Evolutionary conservation across 1,284 basidiomycete species (phyloP).

Genomic region (Bondarzewia mesenterica): DNA sequence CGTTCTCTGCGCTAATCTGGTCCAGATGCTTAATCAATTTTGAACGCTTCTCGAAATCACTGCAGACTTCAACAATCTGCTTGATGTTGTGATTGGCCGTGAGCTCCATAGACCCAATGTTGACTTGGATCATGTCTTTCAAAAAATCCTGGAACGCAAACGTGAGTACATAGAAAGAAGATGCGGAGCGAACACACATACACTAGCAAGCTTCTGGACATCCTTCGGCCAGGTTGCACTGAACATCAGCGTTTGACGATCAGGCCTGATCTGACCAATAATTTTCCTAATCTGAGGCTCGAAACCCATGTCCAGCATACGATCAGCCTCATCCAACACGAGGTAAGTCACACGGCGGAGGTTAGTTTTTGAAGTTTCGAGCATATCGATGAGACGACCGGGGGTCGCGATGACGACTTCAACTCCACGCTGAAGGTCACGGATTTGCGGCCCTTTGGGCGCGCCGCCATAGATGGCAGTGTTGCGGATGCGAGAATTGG

Average conservation of each 20-base stretch:
- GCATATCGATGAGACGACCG: constrained; percentile 89
- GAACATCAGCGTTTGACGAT: constrained; percentile 95
- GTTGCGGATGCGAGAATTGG: constrained; percentile 95
- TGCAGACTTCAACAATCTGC: constrained; percentile 94
- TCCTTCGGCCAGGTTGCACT: constrained; percentile 99
- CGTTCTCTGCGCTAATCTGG: constrained; percentile 92
- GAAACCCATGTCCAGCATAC: constrained; percentile 99
- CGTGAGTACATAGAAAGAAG: constrained; percentile 1
- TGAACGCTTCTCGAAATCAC: constrained; percentile 95
- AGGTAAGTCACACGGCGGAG: constrained; percentile 93
- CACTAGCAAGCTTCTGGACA: constrained; percentile 92
- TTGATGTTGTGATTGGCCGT: constrained; percentile 98
- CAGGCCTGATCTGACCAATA: constrained; percentile 91
- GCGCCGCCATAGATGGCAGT: constrained; percentile 98
- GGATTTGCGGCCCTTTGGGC: constrained; percentile 96
- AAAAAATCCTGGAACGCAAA: constrained; percentile 72
- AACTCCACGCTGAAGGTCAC: constrained; percentile 93
- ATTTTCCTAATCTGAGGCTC: constrained; percentile 99
- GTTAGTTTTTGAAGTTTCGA: constrained; percentile 95
- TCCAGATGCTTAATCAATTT: constrained; percentile 98
- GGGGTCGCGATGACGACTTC: constrained; percentile 95
- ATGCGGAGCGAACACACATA: constrained; percentile 23
- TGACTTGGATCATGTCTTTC: constrained; percentile 94
- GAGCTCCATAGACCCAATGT: constrained; percentile 97
- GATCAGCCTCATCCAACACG: constrained; percentile 99